Percentiles rank a stretch among this genome's conserved stretches.
phyloP scores from a whole-genome alignment of 495 filamentous ascomycete genomes.

The Xylaria venustula region DNA sequence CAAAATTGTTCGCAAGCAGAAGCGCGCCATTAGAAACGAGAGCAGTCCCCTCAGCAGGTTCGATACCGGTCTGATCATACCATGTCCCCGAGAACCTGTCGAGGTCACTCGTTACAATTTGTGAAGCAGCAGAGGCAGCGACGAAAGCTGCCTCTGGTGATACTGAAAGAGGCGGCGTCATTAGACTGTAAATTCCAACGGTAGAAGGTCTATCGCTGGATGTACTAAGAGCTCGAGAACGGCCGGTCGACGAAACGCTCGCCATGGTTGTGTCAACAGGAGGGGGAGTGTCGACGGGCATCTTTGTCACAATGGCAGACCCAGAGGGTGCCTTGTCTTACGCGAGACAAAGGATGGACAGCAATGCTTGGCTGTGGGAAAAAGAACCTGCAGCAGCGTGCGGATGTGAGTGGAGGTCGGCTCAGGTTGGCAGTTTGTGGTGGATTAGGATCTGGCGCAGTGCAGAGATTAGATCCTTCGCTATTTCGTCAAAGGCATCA shows the following conservation, averaged over 20 bases:
- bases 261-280: slow-evolving; percentile 38
- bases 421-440: not conserved
- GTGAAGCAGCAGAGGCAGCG: slow-evolving; percentile 81
- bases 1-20: slow-evolving; percentile 81
- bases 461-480: slow-evolving; percentile 12
- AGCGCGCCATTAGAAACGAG: slow-evolving; percentile 74
- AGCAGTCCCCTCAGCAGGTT: slow-evolving; percentile 64
- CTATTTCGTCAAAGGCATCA: slow-evolving; percentile 5
- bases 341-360: slow-evolving; percentile 23
- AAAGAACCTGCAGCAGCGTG: slow-evolving; percentile 1
- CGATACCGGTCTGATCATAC: slow-evolving; percentile 63
- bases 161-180: slow-evolving; percentile 63
- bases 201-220: slow-evolving; percentile 56
- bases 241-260: slow-evolving; percentile 36
- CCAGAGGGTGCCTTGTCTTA: slow-evolving; percentile 24
- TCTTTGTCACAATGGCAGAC: slow-evolving; percentile 29
- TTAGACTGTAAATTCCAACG: slow-evolving; percentile 43
- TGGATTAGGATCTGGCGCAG: slow-evolving; percentile 6
- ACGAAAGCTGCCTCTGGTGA: slow-evolving; percentile 85
- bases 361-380: slow-evolving; percentile 17
- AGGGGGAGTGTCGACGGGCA: slow-evolving; percentile 23
- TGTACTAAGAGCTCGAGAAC: slow-evolving; percentile 49
- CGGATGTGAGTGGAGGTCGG: not conserved
- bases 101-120: slow-evolving; percentile 87
- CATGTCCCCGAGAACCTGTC: slow-evolving; percentile 65